Evolutionary conservation across 2,329 filamentous ascomycete genomes (phyloP).

Genomic region (Bipolaris oryzae): DNA sequence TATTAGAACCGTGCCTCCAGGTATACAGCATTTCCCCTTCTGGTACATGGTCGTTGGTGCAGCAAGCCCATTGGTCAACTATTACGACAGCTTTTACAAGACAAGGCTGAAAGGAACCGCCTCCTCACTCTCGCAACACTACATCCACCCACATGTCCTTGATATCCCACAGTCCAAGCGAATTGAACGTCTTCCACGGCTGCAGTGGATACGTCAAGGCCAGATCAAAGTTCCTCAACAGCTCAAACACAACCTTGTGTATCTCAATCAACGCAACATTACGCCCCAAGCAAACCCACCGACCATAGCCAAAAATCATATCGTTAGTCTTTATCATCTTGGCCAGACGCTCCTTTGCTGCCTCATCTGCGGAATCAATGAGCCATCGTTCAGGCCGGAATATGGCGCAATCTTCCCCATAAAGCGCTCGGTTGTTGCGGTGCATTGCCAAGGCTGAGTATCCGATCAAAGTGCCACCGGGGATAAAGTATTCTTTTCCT

Average conservation of each 20-base stretch:
- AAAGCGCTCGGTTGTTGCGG: slow-evolving; percentile 37
- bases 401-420: slow-evolving; percentile 50
- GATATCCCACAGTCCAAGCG: slow-evolving; percentile 38
- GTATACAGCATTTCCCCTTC: not conserved
- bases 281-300: slow-evolving; percentile 44
- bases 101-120: not conserved
- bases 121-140: slow-evolving; percentile 22
- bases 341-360: slow-evolving; percentile 32
- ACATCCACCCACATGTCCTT: slow-evolving; percentile 44
- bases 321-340: slow-evolving; percentile 44
- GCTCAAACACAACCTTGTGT: slow-evolving; percentile 52
- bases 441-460: slow-evolving; percentile 45
- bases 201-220: slow-evolving; percentile 36
- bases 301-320: slow-evolving; percentile 47
- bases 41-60: slow-evolving; percentile 4
- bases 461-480: slow-evolving; percentile 44
- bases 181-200: slow-evolving; percentile 40
- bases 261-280: slow-evolving; percentile 47
- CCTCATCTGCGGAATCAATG: slow-evolving; percentile 25
- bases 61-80: slow-evolving; percentile 5
- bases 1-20: not conserved
- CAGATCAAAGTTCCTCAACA: slow-evolving; percentile 43
- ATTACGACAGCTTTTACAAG: not conserved
- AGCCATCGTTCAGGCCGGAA: slow-evolving; percentile 61
- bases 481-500: slow-evolving; percentile 38